Percentiles rank a stretch among this genome's conserved stretches.
Evolutionary conservation across 108 stramenopile species (phyloP).

Genomic region (Fragilaria crotonensis): DNA sequence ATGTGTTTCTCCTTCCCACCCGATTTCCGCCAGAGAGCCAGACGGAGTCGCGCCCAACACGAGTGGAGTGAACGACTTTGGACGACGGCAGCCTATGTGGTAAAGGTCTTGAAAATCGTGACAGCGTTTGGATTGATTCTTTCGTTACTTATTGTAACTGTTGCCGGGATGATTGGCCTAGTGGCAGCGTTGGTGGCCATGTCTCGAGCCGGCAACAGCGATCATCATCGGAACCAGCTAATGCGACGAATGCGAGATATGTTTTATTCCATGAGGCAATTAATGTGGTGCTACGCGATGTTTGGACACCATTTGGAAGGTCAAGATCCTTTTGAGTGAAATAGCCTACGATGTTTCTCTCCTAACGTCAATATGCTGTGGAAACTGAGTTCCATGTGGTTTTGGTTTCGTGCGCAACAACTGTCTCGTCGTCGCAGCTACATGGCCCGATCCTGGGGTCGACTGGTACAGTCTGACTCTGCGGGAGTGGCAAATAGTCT

Average conservation of each 20-base stretch:
- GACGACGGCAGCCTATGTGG: constrained; percentile 6
- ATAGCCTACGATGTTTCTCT: constrained; percentile 68
- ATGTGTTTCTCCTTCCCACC: constrained; percentile 82
- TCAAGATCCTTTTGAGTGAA: constrained; percentile 70
- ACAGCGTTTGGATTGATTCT: constrained; percentile 81
- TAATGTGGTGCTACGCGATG: constrained; percentile 79
- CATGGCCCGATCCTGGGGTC: constrained; percentile 26
- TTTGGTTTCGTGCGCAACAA: constrained; percentile 54
- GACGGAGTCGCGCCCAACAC: constrained; percentile 21
- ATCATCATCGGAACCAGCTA: constrained; percentile 23
- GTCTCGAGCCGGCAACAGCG: constrained; percentile 35
- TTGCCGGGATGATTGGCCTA: constrained; percentile 51
- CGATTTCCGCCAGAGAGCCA: constrained; percentile 58
- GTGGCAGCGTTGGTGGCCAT: constrained; percentile 71
- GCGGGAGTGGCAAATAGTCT: background rate
- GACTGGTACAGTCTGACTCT: background rate
- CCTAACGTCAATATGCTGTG: constrained; percentile 53
- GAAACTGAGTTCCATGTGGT: constrained; percentile 53
- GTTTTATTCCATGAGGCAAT: constrained; percentile 56
- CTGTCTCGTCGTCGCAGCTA: constrained; percentile 31
- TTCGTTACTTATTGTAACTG: constrained; percentile 53
- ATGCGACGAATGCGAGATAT: constrained; percentile 45
- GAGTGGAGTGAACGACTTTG: constrained; percentile 25
- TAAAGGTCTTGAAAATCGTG: constrained; percentile 50
- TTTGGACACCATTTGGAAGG: constrained; percentile 30